A percentile compares a stretch with the other conserved stretches of the same genome.
These are phyloP conservation scores for Rhizopus stolonifer DNA, from an alignment of 371 early-diverging fungal genomes.

Conservation along the genomic window DNA sequence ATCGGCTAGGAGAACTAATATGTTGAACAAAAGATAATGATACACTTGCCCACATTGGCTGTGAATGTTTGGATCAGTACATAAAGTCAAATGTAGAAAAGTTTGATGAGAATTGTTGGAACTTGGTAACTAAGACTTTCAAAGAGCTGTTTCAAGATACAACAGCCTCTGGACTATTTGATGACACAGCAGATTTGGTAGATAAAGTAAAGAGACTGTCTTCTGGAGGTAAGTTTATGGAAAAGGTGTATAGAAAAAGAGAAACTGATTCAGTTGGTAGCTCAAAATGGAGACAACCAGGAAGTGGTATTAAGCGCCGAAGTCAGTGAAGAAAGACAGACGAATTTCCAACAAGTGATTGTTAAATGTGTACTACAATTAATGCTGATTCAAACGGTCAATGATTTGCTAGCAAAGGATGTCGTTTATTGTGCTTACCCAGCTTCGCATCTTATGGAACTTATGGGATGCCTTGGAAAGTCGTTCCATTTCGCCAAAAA, in stretches of 20 bases:
- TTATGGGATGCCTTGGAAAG: conserved; percentile 79
- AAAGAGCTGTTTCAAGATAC: conserved; percentile 74
- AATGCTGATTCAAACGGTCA: conserved; percentile 74
- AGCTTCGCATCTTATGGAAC: conserved; percentile 56
- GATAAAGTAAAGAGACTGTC: conserved; percentile 29
- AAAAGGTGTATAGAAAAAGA: background rate
- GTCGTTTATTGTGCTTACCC: conserved; percentile 62
- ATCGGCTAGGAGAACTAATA: background rate
- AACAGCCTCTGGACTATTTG: conserved; percentile 80
- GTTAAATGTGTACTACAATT: conserved; percentile 79
- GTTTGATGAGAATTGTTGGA: conserved; percentile 72
- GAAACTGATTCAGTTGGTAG: background rate
- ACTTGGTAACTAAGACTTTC: conserved; percentile 66
- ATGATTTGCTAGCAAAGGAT: conserved; percentile 64
- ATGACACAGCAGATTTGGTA: conserved; percentile 47
- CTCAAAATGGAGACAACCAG: background rate
- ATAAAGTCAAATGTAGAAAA: conserved; percentile 75
- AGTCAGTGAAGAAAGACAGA: conserved; percentile 53
- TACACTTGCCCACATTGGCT: conserved; percentile 88
- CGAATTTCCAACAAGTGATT: conserved; percentile 74
- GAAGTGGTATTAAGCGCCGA: conserved; percentile 10
- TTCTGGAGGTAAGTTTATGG: background rate
- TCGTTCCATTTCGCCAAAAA: conserved; percentile 82
- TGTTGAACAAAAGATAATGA: conserved; percentile 66
- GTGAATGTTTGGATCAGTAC: conserved; percentile 86